Evolutionary conservation across 306 rosid genomes (phyloP), one percentile per base, ranked within the genome.

Genomic region (Clitoria ternatea): DNA sequence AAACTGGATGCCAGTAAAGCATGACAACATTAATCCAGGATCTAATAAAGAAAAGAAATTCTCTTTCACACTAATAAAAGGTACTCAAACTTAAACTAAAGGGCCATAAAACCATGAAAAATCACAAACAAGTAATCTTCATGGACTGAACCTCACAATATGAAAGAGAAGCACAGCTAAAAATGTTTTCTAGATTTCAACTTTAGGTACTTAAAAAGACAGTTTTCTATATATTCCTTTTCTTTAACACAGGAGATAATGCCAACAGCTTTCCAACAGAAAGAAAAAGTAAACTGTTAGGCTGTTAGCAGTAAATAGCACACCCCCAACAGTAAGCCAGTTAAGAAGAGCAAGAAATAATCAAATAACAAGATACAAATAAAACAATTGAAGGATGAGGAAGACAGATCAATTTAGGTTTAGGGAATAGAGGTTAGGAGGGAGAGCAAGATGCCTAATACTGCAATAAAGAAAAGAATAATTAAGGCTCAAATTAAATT

Each of bases 1-100:
- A 85, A 85, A 78, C 98, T 93, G 85, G 59, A 60, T 18, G 5
- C 68, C 79, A 86, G 62, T 44, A 79, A 82, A 83, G 43, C 68
- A 82, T 2, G 56, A 43, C 19, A 66, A 24, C 10, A 36, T 70
- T 45, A 66, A 76, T 39, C 39, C 23, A 75, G 61, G 36, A 40
- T 62, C 17, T 50, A 70, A 56, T 29, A 30, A 43, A 44, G 18
- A 73, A 60, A 66, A 69, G 22, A 36, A 42, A 17, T 43, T 65
- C 29, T 36, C 71, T 64, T 64, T 50, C 45, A 37, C 1, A 27
- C 70, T 17, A 40, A 14, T 13, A 67, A 61, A 49, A 59, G 27
- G 44, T 1, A 39, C 63, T 42, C 72, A 24, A 61, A 22, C 23
- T 69, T 33, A 19, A 53, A 66, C 20, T 3, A 17, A 36, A 29